Percentiles rank a stretch among this genome's conserved stretches.
These are phyloP conservation scores for Phycomyces blakesleeanus DNA, from an alignment of 192 early-diverging fungal species.

Conservation along the genomic window DNA sequence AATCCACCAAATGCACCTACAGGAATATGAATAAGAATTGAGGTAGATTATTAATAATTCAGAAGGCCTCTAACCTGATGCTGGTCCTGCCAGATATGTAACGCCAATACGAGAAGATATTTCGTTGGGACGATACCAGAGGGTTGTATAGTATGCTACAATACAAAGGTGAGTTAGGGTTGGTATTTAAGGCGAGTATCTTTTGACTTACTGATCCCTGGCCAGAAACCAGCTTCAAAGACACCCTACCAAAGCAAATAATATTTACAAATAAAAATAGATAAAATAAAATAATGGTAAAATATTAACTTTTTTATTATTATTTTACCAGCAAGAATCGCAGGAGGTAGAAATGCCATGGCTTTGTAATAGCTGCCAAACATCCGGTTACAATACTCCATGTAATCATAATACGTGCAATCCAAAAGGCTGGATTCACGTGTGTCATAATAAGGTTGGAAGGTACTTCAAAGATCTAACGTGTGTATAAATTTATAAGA, in stretches of 20 bases:
- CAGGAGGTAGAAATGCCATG: constrained; percentile 37
- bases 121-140: constrained; percentile 34
- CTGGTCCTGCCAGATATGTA: constrained; percentile 32
- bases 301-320: no score
- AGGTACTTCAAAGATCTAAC: constrained; percentile 32
- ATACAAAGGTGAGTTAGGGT: not conserved
- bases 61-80: constrained; percentile 7
- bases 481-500: not conserved
- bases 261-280: no score
- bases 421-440: constrained; percentile 33
- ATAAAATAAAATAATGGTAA: no score
- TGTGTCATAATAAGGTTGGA: constrained; percentile 33
- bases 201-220: constrained; percentile 2
- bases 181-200: no score
- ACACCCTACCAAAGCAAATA: constrained; percentile 12
- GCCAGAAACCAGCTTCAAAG: constrained; percentile 36
- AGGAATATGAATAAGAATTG: not conserved
- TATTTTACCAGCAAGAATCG: constrained; percentile 31
- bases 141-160: constrained; percentile 30
- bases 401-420: constrained; percentile 35
- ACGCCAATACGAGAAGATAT: constrained; percentile 30
- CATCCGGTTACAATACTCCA: constrained; percentile 36
- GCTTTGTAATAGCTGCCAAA: constrained; percentile 32
- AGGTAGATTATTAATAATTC: no score
- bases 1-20: constrained; percentile 35